Evolutionary conservation across 805 yeast species (phyloP).

Genomic region (Phaffomyces antillensis): DNA sequence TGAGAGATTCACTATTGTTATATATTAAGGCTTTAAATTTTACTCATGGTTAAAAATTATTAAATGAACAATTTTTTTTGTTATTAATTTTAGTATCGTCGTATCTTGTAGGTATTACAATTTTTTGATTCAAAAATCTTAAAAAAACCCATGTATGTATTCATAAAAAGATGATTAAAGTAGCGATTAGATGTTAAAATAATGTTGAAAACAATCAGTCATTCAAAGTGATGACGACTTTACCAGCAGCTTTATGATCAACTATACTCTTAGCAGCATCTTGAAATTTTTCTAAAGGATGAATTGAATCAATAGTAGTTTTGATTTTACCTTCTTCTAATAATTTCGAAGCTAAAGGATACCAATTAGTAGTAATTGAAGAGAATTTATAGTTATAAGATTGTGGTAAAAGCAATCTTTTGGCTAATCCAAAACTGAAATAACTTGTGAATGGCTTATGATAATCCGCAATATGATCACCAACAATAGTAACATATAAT

Average conservation of each 20-base stretch:
- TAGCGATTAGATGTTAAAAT: not conserved
- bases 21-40: too few species aligned
- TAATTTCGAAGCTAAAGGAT: conserved; percentile 26
- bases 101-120: too few species aligned
- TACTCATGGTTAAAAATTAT: too few species aligned
- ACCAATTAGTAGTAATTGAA: conserved; percentile 16
- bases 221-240: conserved; percentile 34
- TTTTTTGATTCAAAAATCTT: too few species aligned
- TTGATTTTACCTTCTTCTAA: conserved; percentile 34
- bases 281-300: conserved; percentile 39
- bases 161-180: too few species aligned
- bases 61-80: too few species aligned
- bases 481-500: conserved; percentile 46
- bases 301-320: conserved; percentile 48
- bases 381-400: conserved; percentile 23
- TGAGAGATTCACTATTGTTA: too few species aligned
- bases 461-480: conserved; percentile 39
- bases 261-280: conserved; percentile 44
- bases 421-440: conserved; percentile 6
- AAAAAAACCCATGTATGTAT: too few species aligned
- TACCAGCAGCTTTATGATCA: conserved; percentile 38
- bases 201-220: not conserved
- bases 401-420: conserved; percentile 12
- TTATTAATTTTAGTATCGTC: too few species aligned
- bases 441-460: not conserved